These are phyloP conservation scores for Cadophora malorum DNA, from an alignment of 2,329 filamentous ascomycete species.

Conservation along the genomic window DNA sequence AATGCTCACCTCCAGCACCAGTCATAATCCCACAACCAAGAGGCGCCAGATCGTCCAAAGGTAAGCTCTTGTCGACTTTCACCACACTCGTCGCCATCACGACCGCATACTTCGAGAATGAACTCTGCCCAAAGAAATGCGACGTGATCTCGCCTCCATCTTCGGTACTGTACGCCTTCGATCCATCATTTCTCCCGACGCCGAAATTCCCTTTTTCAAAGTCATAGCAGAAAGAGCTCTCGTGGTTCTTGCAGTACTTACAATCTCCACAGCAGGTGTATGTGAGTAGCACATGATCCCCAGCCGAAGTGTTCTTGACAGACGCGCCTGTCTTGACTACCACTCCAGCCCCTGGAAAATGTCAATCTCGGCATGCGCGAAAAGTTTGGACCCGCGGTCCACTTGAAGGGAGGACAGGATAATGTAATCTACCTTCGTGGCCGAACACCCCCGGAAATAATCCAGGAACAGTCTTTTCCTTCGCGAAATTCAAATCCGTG, in stretches of 20 bases:
- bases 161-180: constrained; percentile 28
- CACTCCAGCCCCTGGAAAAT: constrained; percentile 32
- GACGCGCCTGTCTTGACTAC: constrained; percentile 31
- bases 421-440: constrained; percentile 40
- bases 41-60: constrained; percentile 47
- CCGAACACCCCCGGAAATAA: constrained; percentile 43
- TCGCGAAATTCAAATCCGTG: constrained; percentile 35
- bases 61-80: constrained; percentile 36
- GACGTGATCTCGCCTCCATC: constrained; percentile 36
- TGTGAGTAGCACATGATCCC: constrained; percentile 46
- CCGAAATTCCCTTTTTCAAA: constrained; percentile 41
- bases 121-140: constrained; percentile 47
- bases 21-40: constrained; percentile 53
- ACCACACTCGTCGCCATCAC: constrained; percentile 40
- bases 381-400: neutral
- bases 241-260: constrained; percentile 39
- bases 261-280: constrained; percentile 47
- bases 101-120: constrained; percentile 41
- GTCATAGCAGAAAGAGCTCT: constrained; percentile 43
- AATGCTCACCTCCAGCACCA: constrained; percentile 46
- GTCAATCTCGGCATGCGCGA: neutral
- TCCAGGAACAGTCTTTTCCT: constrained; percentile 27
- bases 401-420: neutral
- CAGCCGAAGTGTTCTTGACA: constrained; percentile 24
- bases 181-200: constrained; percentile 31